phyloP scores from a whole-genome alignment of 1,284 basidiomycete genomes.

The Schizophyllum amplum region DNA sequence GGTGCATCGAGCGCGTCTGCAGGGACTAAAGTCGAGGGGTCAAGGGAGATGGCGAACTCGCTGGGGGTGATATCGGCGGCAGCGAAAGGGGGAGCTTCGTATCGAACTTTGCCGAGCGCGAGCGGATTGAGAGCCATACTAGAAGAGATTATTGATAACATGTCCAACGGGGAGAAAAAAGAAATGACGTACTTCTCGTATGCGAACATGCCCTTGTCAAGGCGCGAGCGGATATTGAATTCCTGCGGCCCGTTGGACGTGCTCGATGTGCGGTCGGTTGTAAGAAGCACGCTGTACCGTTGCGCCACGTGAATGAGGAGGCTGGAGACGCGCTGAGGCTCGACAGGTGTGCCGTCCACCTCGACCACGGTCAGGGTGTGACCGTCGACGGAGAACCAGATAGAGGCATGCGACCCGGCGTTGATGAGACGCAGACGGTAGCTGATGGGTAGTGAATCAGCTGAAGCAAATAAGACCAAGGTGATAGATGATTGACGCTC shows the following conservation, averaged over 20 bases:
- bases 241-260: constrained; percentile 6
- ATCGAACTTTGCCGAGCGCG: constrained; percentile 10
- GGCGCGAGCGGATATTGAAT: constrained; percentile 27
- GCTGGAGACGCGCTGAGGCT: constrained; percentile 27
- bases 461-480: background rate
- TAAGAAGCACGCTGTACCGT: constrained; percentile 38
- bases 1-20: background rate
- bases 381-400: constrained; percentile 34
- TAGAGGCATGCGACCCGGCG: constrained; percentile 35
- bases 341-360: constrained; percentile 35
- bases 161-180: constrained; percentile 10
- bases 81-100: background rate
- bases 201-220: constrained; percentile 26
- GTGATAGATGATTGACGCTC: background rate
- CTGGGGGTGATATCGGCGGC: background rate
- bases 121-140: constrained; percentile 7
- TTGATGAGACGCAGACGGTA: constrained; percentile 50
- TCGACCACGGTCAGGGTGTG: constrained; percentile 39
- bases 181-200: constrained; percentile 23
- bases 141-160: background rate
- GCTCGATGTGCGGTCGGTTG: constrained; percentile 23
- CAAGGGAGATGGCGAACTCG: background rate
- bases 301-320: constrained; percentile 35
- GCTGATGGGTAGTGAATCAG: constrained; percentile 7
- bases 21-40: background rate